phyloP scores from a whole-genome alignment of 148 eudicot genomes.

The Rhododendron kiyosumense region DNA sequence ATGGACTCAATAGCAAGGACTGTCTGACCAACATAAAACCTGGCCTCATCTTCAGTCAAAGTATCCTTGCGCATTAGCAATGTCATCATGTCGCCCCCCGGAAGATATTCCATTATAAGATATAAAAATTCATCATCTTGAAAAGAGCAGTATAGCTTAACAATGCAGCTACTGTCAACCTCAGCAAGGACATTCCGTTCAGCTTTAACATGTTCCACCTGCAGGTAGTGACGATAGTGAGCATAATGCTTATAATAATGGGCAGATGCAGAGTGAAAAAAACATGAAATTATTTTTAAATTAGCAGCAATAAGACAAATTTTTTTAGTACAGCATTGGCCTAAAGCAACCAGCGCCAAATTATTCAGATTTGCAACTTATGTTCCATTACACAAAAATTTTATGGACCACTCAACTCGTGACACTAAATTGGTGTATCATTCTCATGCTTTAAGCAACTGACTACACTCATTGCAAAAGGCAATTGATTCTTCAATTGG shows the following conservation, averaged over 20 bases:
- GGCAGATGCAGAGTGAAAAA: not conserved
- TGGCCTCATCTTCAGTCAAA: slow-evolving; percentile 35
- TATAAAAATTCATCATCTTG: slow-evolving; percentile 23
- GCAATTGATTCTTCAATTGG: not conserved
- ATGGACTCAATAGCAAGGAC: slow-evolving; percentile 39
- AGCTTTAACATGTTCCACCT: slow-evolving; percentile 42
- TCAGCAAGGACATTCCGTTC: slow-evolving; percentile 39
- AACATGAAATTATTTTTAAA: not conserved
- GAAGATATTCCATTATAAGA: slow-evolving; percentile 43
- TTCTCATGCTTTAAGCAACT: not conserved
- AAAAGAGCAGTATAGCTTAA: slow-evolving; percentile 25
- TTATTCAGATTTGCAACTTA: not conserved
- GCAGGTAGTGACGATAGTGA: not conserved
- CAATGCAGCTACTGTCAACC: slow-evolving; percentile 36
- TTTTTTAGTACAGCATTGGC: not conserved
- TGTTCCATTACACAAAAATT: not conserved
- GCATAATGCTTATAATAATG: not conserved
- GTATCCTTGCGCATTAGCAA: slow-evolving; percentile 39
- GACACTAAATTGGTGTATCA: not conserved
- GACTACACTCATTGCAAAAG: no score
- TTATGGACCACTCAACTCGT: not conserved
- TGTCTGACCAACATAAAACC: slow-evolving; percentile 34
- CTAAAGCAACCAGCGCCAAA: not conserved
- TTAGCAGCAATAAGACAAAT: not conserved
- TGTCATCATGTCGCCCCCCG: slow-evolving; percentile 48